Evolutionary conservation across 805 yeast genomes (phyloP), one percentile per base, ranked within the genome.

Genomic region (Torulaspora quercuum): DNA sequence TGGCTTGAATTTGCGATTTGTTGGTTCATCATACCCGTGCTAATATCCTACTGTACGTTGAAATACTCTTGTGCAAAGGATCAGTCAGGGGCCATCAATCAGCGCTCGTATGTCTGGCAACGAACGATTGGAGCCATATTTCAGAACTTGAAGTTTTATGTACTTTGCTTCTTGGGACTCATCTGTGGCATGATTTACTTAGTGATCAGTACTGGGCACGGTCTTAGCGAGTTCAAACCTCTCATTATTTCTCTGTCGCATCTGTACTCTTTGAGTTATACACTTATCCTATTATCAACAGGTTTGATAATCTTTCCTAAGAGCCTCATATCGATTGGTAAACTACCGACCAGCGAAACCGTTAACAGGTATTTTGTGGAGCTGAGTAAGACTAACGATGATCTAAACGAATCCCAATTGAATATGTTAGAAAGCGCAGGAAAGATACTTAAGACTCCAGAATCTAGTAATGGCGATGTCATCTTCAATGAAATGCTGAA

Each of bases 21-120:
- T 32, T 59, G 64, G 64, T 45, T 57, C 19, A 33, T 53, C 15
- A 41, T 59, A 8, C 64, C 64, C 5, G 53, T 57, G 3, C 32
- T 54, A 32, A 55, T 59, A 14, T 57, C 63, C n/a, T 59, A 54
- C 33, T 30, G 52, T 22, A 41, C 49, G 6, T 36, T 57, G 29
- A 55, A 54, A 34, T 59, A 55, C 40, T 44, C 50, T 3, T 43
- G 45, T 12, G 44, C 55, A 5, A 25, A 26, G 11, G 22, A 32
- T 4, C 40, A 29, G 18, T 31, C 27, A 12, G 33, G 23, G 17
- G 9, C 34, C 13, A n/a, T n/a, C n/a, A 25, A 20, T 20, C 38
- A 39, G 4, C 25, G 39, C 9, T 32, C 32, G n/a, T 39, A 43
- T n/a, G 28, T 44, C 5, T 29, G 39, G 32, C 37, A 42, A 24